phyloP scores from a whole-genome alignment of 805 yeast genomes.

The Metschnikowia picachoensis region DNA sequence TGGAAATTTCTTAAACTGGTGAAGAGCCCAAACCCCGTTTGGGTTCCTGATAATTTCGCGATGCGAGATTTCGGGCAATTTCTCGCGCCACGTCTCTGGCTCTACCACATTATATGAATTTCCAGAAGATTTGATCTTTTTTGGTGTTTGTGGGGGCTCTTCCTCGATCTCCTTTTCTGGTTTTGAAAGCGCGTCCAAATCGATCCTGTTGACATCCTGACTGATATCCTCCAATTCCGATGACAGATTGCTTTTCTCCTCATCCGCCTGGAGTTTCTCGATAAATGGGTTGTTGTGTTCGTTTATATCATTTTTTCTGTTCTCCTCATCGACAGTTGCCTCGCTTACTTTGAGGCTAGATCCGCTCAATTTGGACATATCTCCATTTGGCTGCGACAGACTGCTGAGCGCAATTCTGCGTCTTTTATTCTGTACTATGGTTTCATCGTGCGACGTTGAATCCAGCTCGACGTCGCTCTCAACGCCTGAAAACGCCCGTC shows the following conservation, averaged over 20 bases:
- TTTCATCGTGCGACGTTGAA: slow-evolving; percentile 22
- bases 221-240: slow-evolving; percentile 24
- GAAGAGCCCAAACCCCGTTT: slow-evolving; percentile 51
- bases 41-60: slow-evolving; percentile 13
- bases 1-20: slow-evolving; percentile 47
- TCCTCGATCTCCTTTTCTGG: not conserved
- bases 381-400: slow-evolving; percentile 4
- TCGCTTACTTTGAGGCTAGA: not conserved
- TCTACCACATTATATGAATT: too few relatives aligned
- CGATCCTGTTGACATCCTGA: slow-evolving; percentile 11
- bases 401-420: slow-evolving; percentile 4
- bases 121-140: not conserved
- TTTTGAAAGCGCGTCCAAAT: slow-evolving; percentile 5
- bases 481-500: not conserved
- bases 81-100: not conserved
- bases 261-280: not conserved
- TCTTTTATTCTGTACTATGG: slow-evolving; percentile 23
- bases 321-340: not conserved
- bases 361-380: not conserved
- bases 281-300: not conserved
- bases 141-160: not conserved
- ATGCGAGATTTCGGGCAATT: not conserved
- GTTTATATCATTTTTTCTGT: too few relatives aligned
- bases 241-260: slow-evolving; percentile 1
- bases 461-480: slow-evolving; percentile 6